Evolutionary conservation across 129 eudicot genomes (phyloP).

Genomic region (Daucus carota): DNA sequence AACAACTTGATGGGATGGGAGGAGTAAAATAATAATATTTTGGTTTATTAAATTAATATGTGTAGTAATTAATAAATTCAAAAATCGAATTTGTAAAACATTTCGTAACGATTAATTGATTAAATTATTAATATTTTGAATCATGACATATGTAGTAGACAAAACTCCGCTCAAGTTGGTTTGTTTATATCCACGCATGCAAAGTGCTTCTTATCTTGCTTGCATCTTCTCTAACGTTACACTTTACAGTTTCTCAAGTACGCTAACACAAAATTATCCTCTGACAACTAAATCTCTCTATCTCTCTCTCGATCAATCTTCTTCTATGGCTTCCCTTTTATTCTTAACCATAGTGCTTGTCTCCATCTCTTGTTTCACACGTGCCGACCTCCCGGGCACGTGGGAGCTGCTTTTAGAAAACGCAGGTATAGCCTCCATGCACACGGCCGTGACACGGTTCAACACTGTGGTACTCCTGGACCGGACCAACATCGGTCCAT

Average conservation of each 20-base stretch:
- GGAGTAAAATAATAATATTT: too few relatives aligned
- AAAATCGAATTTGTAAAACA: too few relatives aligned
- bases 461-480: conserved; percentile 81
- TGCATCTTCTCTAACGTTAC: background rate
- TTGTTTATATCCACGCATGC: background rate
- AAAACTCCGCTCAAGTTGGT: background rate
- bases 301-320: background rate
- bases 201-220: background rate
- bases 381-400: conserved; percentile 58
- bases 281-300: background rate
- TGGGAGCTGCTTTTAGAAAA: conserved; percentile 68
- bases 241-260: background rate
- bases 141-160: too few relatives aligned
- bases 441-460: conserved; percentile 72
- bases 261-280: background rate
- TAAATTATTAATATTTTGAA: too few relatives aligned
- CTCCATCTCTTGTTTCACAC: conserved; percentile 11
- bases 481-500: conserved; percentile 55
- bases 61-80: too few relatives aligned
- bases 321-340: background rate
- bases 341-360: background rate
- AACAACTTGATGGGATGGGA: too few relatives aligned
- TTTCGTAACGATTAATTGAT: too few relatives aligned
- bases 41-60: too few relatives aligned
- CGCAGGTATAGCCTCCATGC: conserved; percentile 89